A percentile compares a stretch with the other conserved stretches of the same genome.
Evolutionary conservation across 2,329 filamentous ascomycete species (phyloP).

Genomic region (Calonectria naviculata): DNA sequence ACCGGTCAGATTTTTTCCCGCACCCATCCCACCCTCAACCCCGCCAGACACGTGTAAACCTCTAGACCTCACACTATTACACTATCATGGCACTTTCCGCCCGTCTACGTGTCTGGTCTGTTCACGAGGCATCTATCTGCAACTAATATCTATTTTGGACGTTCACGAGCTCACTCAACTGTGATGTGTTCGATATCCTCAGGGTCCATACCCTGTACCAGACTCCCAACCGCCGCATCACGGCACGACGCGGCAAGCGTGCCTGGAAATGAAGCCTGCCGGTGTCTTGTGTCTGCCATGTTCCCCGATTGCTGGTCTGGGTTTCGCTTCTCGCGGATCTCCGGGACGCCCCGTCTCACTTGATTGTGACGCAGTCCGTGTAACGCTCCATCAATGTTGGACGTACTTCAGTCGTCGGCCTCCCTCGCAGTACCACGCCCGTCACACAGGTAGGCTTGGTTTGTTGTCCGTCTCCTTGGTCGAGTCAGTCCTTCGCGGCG

Average conservation of each 20-base stretch:
- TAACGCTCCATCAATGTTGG: slow-evolving; percentile 13
- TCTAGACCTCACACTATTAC: slow-evolving; percentile 10
- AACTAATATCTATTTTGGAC: slow-evolving; percentile 1
- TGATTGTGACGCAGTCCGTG: slow-evolving; percentile 2
- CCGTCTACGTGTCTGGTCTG: slow-evolving; percentile 7
- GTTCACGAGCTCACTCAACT: slow-evolving; percentile 2
- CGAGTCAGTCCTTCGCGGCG: not conserved
- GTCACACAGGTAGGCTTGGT: not conserved
- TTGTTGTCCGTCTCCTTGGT: not conserved
- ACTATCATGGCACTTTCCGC: not conserved
- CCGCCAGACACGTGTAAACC: slow-evolving; percentile 17
- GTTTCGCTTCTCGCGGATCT: not conserved
- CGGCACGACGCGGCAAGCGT: not conserved
- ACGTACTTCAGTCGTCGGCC: not conserved
- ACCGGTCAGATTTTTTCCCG: slow-evolving; percentile 5
- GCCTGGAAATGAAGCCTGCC: not conserved
- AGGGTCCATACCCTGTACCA: not conserved
- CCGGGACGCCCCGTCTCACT: slow-evolving; percentile 8
- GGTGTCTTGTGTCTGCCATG: not conserved
- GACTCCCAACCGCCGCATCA: not conserved
- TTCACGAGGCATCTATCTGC: slow-evolving; percentile 9
- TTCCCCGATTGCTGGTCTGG: not conserved
- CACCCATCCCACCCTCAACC: not conserved
- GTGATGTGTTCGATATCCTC: slow-evolving; percentile 2
- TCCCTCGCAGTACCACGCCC: not conserved